A percentile compares a stretch with the other conserved stretches of the same genome.
Evolutionary conservation across 2,329 filamentous ascomycete genomes (phyloP).

Genomic region (Magnaporthiopsis poae): DNA sequence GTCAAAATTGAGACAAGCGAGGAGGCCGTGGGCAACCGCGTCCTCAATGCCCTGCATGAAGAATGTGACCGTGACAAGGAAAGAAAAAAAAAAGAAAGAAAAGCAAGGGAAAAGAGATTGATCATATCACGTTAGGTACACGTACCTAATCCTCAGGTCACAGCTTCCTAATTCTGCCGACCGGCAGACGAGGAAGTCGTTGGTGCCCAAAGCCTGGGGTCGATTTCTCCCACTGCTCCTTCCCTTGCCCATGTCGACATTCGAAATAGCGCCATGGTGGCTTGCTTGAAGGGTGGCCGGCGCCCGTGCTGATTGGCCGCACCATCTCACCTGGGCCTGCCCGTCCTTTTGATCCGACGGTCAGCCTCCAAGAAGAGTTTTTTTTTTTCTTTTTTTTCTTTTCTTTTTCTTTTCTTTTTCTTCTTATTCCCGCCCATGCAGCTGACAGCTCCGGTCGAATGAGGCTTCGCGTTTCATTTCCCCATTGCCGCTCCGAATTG

Average conservation of each 20-base stretch:
- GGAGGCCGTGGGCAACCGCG: too few relatives aligned
- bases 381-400: too few relatives aligned
- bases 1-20: background rate
- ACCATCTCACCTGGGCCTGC: background rate
- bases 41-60: too few relatives aligned
- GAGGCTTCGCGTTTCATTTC: background rate
- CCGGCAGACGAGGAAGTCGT: background rate
- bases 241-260: too few relatives aligned
- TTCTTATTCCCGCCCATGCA: background rate
- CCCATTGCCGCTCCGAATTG: background rate
- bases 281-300: constrained; percentile 1
- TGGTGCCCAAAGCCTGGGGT: too few relatives aligned
- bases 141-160: background rate
- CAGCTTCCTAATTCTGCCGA: background rate
- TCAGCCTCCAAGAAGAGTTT: background rate
- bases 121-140: background rate
- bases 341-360: background rate
- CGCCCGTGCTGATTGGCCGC: background rate
- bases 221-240: background rate
- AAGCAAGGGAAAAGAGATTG: background rate
- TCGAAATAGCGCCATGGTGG: constrained; percentile 10
- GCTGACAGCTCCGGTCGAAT: constrained; percentile 4
- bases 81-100: background rate
- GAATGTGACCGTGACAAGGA: too few relatives aligned
- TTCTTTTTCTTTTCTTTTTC: too few relatives aligned